Evolutionary conservation across 78 protist genomes (phyloP).

Genomic region (Parvularia atlantis): DNA sequence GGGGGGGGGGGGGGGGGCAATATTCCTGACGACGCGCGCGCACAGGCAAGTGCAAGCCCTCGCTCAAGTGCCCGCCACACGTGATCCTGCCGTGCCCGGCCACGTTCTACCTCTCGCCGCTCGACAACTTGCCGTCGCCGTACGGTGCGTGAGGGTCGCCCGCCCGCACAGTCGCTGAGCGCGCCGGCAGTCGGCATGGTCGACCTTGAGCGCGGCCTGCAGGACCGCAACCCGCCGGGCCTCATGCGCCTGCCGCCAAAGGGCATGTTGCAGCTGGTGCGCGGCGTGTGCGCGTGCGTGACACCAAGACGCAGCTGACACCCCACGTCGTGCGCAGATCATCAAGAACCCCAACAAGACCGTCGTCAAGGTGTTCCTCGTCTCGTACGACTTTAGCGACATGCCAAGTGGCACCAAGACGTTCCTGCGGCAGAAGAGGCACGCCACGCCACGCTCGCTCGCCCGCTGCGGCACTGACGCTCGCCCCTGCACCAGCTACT

Average conservation of each 20-base stretch:
- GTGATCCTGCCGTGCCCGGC: not conserved
- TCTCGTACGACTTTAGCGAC: not conserved
- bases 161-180: too few relatives aligned
- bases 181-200: too few relatives aligned
- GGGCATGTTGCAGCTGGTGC: not conserved
- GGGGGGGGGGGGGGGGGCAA: too few relatives aligned
- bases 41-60: too few relatives aligned
- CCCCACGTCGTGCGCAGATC: not conserved
- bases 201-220: not conserved
- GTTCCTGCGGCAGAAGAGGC: not conserved
- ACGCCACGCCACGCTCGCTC: too few relatives aligned
- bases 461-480: too few relatives aligned
- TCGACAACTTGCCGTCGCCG: not conserved
- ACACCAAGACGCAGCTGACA: not conserved
- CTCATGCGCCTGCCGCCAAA: not conserved
- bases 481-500: too few relatives aligned
- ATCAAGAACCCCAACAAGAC: not conserved
- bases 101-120: not conserved
- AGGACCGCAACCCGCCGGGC: not conserved
- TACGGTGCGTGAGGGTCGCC: too few relatives aligned
- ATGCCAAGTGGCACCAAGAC: not conserved
- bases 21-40: too few relatives aligned
- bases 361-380: not conserved
- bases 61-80: slow-evolving; percentile 1
- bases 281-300: not conserved